These are phyloP conservation scores for Globisporangium cederbergense DNA, from an alignment of 352 stramenopile genomes.

Conservation along the genomic window DNA sequence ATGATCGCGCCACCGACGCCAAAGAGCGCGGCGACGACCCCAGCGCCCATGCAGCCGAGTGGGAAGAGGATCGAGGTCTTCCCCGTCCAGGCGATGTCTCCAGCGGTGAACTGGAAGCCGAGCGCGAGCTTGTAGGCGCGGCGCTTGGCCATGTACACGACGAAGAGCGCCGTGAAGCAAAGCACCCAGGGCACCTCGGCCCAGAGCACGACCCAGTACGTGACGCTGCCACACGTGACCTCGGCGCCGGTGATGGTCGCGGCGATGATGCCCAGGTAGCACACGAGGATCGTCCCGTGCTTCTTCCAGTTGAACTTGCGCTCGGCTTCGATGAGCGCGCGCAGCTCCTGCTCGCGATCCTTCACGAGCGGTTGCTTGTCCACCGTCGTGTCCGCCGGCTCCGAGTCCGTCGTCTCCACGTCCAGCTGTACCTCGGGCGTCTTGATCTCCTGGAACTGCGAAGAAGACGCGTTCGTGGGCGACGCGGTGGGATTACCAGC, in stretches of 20 bases:
- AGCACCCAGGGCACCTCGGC: conserved; percentile 49
- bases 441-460: conserved; percentile 12
- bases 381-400: background rate
- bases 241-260: conserved; percentile 24
- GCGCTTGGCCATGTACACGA: conserved; percentile 27
- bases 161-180: conserved; percentile 33
- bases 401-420: background rate
- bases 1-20: conserved; percentile 54
- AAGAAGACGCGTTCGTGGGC: conserved; percentile 1
- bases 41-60: conserved; percentile 28
- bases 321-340: conserved; percentile 26
- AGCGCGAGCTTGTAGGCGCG: conserved; percentile 39
- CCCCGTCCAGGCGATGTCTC: conserved; percentile 43
- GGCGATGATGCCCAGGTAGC: conserved; percentile 33
- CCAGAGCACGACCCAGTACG: conserved; percentile 31
- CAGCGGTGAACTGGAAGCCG: conserved; percentile 31
- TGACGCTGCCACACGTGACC: conserved; percentile 16
- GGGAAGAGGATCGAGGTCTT: conserved; percentile 39
- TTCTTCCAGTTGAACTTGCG: conserved; percentile 34
- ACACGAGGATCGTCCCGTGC: conserved; percentile 38
- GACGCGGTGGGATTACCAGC: background rate
- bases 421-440: conserved; percentile 13
- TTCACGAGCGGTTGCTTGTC: conserved; percentile 16
- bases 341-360: conserved; percentile 15
- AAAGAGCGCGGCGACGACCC: conserved; percentile 45